Evolutionary conservation across 371 early-diverging fungal genomes (phyloP), one percentile per base, ranked within the genome.

Genomic region (Blyttiomyces sp.): DNA sequence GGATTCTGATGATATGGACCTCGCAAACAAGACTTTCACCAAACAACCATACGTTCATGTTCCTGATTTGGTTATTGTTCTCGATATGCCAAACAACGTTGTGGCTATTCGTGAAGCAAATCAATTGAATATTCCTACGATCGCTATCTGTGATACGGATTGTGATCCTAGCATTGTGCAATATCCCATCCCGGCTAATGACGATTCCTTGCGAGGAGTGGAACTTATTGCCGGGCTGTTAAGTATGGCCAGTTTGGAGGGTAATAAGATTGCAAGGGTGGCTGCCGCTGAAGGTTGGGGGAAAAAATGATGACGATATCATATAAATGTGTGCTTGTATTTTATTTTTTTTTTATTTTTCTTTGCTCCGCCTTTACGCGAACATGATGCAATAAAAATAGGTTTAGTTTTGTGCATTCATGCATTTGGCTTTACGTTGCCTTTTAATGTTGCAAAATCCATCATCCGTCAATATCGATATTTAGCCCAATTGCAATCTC

Each of bases 151-250:
- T 43, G 98, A 97, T 69, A 93, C 95, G 36, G 92, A 97, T 76
- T 88, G 86, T 63, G 90, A 96, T 71, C 96, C 98, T 43, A 79
- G 84, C 17, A 66, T 64, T 17, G 93, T 96, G 34, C 88, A 93
- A 5, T 97, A 95, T 73, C 92, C 95, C n/a, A 92, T 97, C 39
- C 95, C 98, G 1, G 96, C 88, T 43, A 96, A 97, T 73, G 98
- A 97, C 66, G 97, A 97, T 71, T 84, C 89, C 0, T 69, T 90
- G 30, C 74, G 85, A 16, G 88, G 88, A 46, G 84, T 96, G 17
- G 86, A 88, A 54, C 71, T 95, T 30, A 75, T 96, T 7, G 90
- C 94, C n/a, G 87, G 87, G 28, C 84, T 93, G 0, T 67, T 97
- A 30, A 85, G 90, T 6, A 73, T 75, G 42, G 71, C 73, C 6